Evolutionary conservation across 2,329 filamentous ascomycete species (phyloP).

Genomic region (Pseudogymnoascus sp.): DNA sequence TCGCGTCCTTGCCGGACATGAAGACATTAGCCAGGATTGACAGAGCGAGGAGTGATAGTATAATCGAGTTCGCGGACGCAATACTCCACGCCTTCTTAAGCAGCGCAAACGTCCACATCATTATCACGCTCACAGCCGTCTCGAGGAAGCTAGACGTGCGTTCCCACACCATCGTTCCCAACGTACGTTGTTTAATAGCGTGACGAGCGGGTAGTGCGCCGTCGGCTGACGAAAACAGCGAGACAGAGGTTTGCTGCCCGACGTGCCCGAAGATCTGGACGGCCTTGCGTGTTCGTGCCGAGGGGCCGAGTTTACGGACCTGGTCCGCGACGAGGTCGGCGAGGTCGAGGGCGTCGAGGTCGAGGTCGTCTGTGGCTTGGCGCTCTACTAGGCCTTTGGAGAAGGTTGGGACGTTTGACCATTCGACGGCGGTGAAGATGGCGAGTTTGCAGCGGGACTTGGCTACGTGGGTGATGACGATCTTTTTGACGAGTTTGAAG

Average conservation of each 20-base stretch:
- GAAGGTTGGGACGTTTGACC: constrained; percentile 60
- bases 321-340: constrained; percentile 71
- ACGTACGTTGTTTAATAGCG: constrained; percentile 48
- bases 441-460: constrained; percentile 91
- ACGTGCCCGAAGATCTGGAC: constrained; percentile 72
- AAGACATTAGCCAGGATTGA: constrained; percentile 68
- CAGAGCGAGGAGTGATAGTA: constrained; percentile 58
- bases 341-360: constrained; percentile 64
- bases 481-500: constrained; percentile 79
- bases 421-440: constrained; percentile 80
- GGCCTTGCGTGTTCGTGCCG: constrained; percentile 67
- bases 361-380: constrained; percentile 68
- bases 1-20: constrained; percentile 64
- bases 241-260: constrained; percentile 57
- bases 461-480: constrained; percentile 86
- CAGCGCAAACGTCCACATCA: constrained; percentile 66
- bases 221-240: constrained; percentile 47
- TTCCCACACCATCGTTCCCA: constrained; percentile 65
- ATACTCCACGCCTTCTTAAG: constrained; percentile 60
- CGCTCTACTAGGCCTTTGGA: constrained; percentile 55
- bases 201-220: constrained; percentile 41
- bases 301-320: constrained; percentile 63
- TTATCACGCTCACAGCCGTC: constrained; percentile 64
- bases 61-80: constrained; percentile 62
- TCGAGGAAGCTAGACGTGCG: constrained; percentile 64